A percentile compares a stretch with the other conserved stretches of the same genome.
phyloP scores from a whole-genome alignment of 2,329 filamentous ascomycete species.

The Botryotinia calthae region DNA sequence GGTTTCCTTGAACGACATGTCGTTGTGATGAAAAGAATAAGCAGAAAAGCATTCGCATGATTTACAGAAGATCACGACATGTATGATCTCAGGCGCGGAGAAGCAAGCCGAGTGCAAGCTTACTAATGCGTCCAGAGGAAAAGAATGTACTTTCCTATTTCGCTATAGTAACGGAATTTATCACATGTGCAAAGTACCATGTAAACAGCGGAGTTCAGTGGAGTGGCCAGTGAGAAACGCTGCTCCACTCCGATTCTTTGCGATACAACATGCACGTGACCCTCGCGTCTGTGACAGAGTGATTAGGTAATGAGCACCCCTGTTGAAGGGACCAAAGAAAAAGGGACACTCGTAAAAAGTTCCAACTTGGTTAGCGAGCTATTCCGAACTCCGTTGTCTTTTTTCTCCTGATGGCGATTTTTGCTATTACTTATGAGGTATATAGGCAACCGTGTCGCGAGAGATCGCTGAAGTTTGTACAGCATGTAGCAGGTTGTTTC shows the following conservation, averaged over 20 bases:
- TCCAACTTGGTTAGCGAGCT: background rate
- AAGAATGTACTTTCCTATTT: background rate
- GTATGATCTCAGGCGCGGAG: background rate
- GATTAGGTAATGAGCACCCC: background rate
- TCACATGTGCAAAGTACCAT: background rate
- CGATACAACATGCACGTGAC: background rate
- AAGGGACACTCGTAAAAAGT: background rate
- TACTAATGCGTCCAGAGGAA: background rate
- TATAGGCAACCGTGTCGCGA: background rate
- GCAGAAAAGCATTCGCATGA: too few relatives aligned
- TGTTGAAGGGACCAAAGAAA: background rate
- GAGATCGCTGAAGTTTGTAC: background rate
- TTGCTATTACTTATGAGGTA: background rate
- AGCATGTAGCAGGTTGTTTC: background rate
- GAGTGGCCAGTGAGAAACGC: background rate
- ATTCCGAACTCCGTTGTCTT: background rate
- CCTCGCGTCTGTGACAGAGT: background rate
- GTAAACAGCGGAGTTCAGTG: background rate
- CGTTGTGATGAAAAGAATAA: background rate
- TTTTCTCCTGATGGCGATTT: background rate
- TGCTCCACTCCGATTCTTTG: background rate
- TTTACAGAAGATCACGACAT: background rate
- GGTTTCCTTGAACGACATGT: background rate
- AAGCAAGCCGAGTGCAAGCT: background rate
- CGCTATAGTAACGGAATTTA: background rate